Conservation (phyloP, 2,329 filamentous ascomycete genomes). For the Helicocarpus griseus region DNA sequence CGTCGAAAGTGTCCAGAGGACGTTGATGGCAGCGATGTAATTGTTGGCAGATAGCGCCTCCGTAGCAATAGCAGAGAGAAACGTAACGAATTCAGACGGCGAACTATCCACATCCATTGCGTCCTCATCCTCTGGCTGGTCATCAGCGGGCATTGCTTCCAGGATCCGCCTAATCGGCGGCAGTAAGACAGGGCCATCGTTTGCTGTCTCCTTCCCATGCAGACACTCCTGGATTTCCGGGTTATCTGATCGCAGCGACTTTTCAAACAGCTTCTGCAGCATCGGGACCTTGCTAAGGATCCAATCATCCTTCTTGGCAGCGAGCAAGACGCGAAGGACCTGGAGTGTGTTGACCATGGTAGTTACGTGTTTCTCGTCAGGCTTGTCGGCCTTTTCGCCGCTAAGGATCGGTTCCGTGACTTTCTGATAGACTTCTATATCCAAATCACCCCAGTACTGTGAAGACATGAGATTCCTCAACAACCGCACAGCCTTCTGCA, state of each 20-base stretch:
- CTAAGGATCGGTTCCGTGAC: slow-evolving; percentile 78
- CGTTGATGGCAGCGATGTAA: slow-evolving; percentile 81
- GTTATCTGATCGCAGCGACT: slow-evolving; percentile 77
- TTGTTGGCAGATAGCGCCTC: slow-evolving; percentile 75
- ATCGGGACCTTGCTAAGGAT: slow-evolving; percentile 65
- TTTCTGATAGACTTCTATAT: slow-evolving; percentile 83
- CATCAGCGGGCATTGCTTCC: slow-evolving; percentile 75
- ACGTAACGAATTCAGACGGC: slow-evolving; percentile 77
- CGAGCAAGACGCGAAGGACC: slow-evolving; percentile 79
- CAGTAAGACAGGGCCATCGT: slow-evolving; percentile 60
- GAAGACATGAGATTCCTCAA: slow-evolving; percentile 77
- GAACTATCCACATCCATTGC: slow-evolving; percentile 65
- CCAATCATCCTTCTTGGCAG: slow-evolving; percentile 85
- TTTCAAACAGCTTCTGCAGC: slow-evolving; percentile 82
- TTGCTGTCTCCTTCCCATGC: slow-evolving; percentile 61
- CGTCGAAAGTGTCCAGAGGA: slow-evolving; percentile 82
- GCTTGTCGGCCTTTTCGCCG: slow-evolving; percentile 72
- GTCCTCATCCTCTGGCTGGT: slow-evolving; percentile 70
- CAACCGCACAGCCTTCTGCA: slow-evolving; percentile 72
- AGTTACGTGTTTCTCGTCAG: slow-evolving; percentile 74
- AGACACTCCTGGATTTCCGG: slow-evolving; percentile 90
- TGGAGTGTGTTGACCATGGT: slow-evolving; percentile 90
- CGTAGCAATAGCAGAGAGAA: slow-evolving; percentile 74
- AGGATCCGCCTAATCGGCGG: slow-evolving; percentile 74
- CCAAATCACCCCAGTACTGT: slow-evolving; percentile 82